These are phyloP conservation scores for Sphagnum tenellum DNA, from an alignment of 225 moss, liverwort and hornwort genomes.

Conservation along the genomic window DNA sequence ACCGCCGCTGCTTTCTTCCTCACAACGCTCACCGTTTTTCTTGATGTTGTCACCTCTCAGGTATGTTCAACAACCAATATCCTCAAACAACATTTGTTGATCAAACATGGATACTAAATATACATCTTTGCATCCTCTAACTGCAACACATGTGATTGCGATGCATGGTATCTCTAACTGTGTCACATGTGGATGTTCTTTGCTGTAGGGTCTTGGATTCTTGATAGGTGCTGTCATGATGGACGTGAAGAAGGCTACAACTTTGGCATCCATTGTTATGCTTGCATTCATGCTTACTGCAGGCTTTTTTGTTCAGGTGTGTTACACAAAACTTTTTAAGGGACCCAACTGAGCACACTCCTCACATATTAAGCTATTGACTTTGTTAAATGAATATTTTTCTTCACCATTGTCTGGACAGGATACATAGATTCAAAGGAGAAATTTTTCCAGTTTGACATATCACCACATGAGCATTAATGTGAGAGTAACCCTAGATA, in stretches of 20 bases:
- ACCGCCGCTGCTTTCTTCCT: constrained; percentile 33
- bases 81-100: neutral
- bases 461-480: no score
- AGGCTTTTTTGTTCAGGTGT: constrained; percentile 51
- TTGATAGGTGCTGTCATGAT: constrained; percentile 58
- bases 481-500: no score
- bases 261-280: constrained; percentile 60
- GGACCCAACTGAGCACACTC: neutral
- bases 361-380: neutral
- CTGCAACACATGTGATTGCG: no score
- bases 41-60: constrained; percentile 53
- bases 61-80: constrained; percentile 1
- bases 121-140: no score
- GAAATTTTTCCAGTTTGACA: no score
- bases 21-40: constrained; percentile 21
- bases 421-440: no score
- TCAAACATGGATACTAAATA: no score
- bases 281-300: constrained; percentile 56
- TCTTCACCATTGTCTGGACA: no score
- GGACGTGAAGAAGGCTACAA: constrained; percentile 69
- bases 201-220: constrained; percentile 44
- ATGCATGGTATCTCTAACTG: no score
- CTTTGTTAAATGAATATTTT: no score
- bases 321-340: neutral
- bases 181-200: no score